Evolutionary conservation across 805 yeast species (phyloP).

Genomic region (Ogataea methanolica): DNA sequence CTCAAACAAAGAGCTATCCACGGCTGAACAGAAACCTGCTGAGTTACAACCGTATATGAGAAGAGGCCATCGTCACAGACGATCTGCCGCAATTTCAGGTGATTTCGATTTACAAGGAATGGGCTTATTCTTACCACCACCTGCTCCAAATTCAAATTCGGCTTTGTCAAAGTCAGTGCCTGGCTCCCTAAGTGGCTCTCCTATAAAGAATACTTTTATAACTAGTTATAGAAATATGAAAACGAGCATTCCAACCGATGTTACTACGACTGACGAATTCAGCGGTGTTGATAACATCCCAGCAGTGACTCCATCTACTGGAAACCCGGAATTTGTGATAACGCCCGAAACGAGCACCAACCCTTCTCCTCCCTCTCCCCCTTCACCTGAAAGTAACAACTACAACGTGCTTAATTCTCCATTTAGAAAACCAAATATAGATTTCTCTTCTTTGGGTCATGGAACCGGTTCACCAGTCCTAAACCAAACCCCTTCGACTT

Average conservation of each 20-base stretch:
- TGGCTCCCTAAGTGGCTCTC: constrained; percentile 19
- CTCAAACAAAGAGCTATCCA: neutral
- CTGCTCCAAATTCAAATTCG: constrained; percentile 5
- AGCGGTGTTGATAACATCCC: too few relatives aligned
- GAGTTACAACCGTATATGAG: constrained; percentile 24
- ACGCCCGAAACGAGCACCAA: neutral
- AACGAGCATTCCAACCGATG: neutral
- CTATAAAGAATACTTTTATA: constrained; percentile 10
- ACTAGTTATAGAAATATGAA: neutral
- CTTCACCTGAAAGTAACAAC: neutral
- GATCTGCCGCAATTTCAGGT: constrained; percentile 87
- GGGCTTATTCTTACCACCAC: constrained; percentile 18
- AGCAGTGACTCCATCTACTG: too few relatives aligned
- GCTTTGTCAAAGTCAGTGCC: constrained; percentile 21
- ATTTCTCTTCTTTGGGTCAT: constrained; percentile 8
- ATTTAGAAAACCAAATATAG: neutral
- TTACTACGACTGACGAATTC: too few relatives aligned
- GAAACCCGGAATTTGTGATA: neutral
- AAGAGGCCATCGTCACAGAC: constrained; percentile 70
- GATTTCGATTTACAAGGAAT: constrained; percentile 55
- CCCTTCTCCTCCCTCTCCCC: neutral
- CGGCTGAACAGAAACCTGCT: constrained; percentile 16
- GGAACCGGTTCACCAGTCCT: neutral
- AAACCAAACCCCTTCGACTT: neutral
- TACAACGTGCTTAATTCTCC: too few relatives aligned